phyloP scores from a whole-genome alignment of 805 yeast species.

The Helenozyma rhizophorensis region DNA sequence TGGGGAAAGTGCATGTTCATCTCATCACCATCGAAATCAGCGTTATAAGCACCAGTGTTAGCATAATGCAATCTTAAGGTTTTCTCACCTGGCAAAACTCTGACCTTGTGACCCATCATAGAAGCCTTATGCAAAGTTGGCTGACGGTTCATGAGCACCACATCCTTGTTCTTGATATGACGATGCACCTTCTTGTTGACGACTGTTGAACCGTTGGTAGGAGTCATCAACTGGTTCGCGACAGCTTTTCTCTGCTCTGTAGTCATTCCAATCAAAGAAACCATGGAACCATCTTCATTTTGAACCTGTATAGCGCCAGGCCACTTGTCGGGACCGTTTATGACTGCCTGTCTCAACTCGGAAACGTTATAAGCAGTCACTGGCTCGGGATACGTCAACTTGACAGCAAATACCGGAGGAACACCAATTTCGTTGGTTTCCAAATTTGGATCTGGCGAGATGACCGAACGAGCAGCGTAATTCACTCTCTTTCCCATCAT shows the following conservation, averaged over 20 bases:
- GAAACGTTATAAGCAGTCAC: conserved; percentile 89
- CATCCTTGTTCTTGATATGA: conserved; percentile 92
- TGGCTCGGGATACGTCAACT: conserved; percentile 96
- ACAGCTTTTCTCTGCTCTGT: conserved; percentile 90
- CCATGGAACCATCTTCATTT: conserved; percentile 86
- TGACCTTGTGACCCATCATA: conserved; percentile 98
- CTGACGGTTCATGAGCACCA: conserved; percentile 97
- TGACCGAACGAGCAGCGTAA: conserved; percentile 97
- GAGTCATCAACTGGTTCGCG: conserved; percentile 92
- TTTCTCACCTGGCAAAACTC: conserved; percentile 96
- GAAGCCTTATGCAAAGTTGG: conserved; percentile 99
- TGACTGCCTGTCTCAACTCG: conserved; percentile 88
- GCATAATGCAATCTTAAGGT: conserved; percentile 96
- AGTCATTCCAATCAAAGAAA: conserved; percentile 83
- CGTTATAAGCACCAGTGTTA: conserved; percentile 97
- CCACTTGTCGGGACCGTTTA: conserved; percentile 97
- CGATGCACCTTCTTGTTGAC: conserved; percentile 90
- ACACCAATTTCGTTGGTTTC: conserved; percentile 98
- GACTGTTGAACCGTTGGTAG: conserved; percentile 58
- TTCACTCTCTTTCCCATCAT: conserved; percentile 99
- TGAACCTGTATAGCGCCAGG: conserved; percentile 98
- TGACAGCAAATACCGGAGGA: conserved; percentile 96
- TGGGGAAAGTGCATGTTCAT: conserved; percentile 99
- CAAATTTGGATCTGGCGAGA: conserved; percentile 96
- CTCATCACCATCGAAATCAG: conserved; percentile 99